Conservation (phyloP, 192 early-diverging fungal species). For the Diversispora epigaea region DNA sequence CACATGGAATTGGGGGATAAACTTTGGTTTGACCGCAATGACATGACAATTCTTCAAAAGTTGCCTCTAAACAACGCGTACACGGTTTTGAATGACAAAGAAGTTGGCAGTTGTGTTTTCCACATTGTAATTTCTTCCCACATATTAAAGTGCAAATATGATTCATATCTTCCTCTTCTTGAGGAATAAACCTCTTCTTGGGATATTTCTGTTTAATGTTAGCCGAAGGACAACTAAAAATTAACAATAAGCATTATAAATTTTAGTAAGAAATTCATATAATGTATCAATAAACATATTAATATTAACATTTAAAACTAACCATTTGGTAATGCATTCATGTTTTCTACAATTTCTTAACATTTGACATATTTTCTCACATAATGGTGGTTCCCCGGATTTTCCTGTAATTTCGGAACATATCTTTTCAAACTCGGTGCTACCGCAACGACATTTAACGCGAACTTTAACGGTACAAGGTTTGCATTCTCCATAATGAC, state of each 20-base stretch:
- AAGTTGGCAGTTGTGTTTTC: constrained; percentile 71
- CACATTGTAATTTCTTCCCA: constrained; percentile 75
- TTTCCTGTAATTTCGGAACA: constrained; percentile 48
- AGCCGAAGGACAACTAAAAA: constrained; percentile 61
- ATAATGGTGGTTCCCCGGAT: constrained; percentile 51
- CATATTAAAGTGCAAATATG: constrained; percentile 73
- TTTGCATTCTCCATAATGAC: constrained; percentile 64
- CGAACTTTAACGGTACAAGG: constrained; percentile 56
- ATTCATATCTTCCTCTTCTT: constrained; percentile 41
- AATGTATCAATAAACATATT: too few species aligned
- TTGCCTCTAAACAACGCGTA: constrained; percentile 70
- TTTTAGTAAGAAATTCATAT: too few species aligned
- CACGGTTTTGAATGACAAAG: constrained; percentile 81
- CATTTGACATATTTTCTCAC: constrained; percentile 62
- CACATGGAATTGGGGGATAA: constrained; percentile 86
- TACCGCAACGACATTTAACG: constrained; percentile 65
- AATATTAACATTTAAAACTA: too few species aligned
- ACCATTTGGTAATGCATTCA: constrained; percentile 47
- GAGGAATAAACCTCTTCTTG: constrained; percentile 30
- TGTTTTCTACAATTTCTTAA: constrained; percentile 72
- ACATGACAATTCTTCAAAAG: constrained; percentile 83
- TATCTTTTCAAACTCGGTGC: constrained; percentile 44
- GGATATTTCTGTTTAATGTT: constrained; percentile 37
- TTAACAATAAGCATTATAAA: too few species aligned
- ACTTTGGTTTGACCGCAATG: constrained; percentile 80